Evolutionary conservation across 208 protist species (phyloP).

Genomic region (Entamoeba dispar): DNA sequence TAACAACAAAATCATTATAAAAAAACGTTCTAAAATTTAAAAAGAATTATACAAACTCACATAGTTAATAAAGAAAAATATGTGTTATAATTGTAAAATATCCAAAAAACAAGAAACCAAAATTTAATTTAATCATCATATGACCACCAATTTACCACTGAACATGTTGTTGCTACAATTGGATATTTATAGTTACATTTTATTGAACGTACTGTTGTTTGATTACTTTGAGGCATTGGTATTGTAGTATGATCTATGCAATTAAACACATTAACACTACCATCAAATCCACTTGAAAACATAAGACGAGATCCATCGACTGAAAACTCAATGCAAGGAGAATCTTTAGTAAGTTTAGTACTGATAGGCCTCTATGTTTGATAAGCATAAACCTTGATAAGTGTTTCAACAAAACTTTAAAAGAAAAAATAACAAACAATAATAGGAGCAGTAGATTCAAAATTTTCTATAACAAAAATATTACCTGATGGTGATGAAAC

Average conservation of each 20-base stretch:
- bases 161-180: not conserved
- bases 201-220: not conserved
- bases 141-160: not conserved
- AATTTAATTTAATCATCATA: too few species aligned
- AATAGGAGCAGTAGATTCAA: not conserved
- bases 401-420: not conserved
- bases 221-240: not conserved
- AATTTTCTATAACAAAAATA: not conserved
- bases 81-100: too few species aligned
- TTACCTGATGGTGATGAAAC: not conserved
- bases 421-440: not conserved
- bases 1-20: too few species aligned
- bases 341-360: not conserved
- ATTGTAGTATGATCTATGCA: not conserved
- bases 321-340: not conserved
- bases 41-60: too few species aligned
- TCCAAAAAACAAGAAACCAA: too few species aligned
- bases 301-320: not conserved
- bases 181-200: not conserved
- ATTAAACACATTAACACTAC: not conserved
- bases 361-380: not conserved
- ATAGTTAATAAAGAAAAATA: too few species aligned
- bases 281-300: not conserved
- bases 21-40: too few species aligned
- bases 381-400: not conserved